Base-by-base conservation (phyloP, 495 filamentous ascomycete species). In the Durotheca rogersii region DNA sequence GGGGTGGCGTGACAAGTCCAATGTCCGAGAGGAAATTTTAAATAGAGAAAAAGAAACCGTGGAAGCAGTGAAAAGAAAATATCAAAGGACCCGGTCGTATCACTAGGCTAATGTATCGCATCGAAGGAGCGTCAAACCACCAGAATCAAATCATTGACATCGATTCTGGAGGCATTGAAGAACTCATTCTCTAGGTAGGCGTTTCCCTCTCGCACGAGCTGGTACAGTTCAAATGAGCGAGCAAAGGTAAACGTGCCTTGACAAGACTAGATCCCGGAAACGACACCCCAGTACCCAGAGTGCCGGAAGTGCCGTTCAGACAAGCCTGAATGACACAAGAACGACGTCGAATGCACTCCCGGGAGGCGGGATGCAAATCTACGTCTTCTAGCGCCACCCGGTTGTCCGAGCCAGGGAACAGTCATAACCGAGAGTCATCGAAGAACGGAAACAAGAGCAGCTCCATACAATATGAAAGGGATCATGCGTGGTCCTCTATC, bases 381-480 rank as follows among this genome's bases (percentile, higher is more conserved):
- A 56, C 47, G 44, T 47, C 52, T 50, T 56, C 54, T 44, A 38
- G 53, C 46, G 47, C 35, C 14, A 17, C 49, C 35, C 33, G 48
- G 39, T 25, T 50, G 59, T 56, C 56, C 62, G 62, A 66, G 62
- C 62, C 62, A 66, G 52, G 56, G 47, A 58, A 56, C 53, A 61
- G 62, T 56, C 53, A 51, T 63, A 66, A 66, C 62, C 60, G 60
- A 61, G 62, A 62, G 48, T 56, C 62, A 39, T 63, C 62, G 62
- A 66, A 66, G 60, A 66, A 66, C 62, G 50, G 60, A 66, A 63
- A 66, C 51, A 61, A 63, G 47, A 63, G 56, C 60, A 66, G 61
- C n/a, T 61, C 60, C 60, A 58, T 60, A 63, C 47, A 58, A 62
- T 66, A 63, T 53, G 62, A 66, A 60, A 66, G 44, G 56, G 53